phyloP scores from a whole-genome alignment of 257 asterid genomes.

The Mentha longifolia region DNA sequence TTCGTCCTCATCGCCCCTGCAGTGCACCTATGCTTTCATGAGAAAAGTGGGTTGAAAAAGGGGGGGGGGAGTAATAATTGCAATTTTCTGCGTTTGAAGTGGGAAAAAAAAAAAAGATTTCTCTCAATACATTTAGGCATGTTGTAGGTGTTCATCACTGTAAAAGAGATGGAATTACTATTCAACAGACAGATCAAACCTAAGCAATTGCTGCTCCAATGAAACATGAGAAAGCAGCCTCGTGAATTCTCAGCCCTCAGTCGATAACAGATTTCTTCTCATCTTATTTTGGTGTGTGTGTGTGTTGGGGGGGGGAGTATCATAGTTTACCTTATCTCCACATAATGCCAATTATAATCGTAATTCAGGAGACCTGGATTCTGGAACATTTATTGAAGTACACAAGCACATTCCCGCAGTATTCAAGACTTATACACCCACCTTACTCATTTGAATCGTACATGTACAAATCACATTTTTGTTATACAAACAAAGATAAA shows the following conservation, averaged over 20 bases:
- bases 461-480: too few species aligned
- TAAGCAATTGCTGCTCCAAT: neutral
- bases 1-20: too few species aligned
- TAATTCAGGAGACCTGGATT: neutral
- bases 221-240: neutral
- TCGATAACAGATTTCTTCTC: neutral
- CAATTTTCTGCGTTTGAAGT: too few species aligned
- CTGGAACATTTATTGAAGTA: too few species aligned
- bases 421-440: too few species aligned
- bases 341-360: neutral
- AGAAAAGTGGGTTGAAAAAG: too few species aligned
- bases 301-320: neutral
- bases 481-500: too few species aligned
- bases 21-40: too few species aligned
- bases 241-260: neutral
- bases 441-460: too few species aligned
- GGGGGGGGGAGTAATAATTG: too few species aligned
- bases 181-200: neutral
- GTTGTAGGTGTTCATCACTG: neutral
- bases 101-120: too few species aligned
- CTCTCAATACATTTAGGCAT: neutral
- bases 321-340: neutral
- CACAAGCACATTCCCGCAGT: too few species aligned
- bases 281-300: neutral
- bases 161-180: neutral